Conservation (phyloP, 148 eudicot genomes). For the Amaranthus hypochondriacus region DNA sequence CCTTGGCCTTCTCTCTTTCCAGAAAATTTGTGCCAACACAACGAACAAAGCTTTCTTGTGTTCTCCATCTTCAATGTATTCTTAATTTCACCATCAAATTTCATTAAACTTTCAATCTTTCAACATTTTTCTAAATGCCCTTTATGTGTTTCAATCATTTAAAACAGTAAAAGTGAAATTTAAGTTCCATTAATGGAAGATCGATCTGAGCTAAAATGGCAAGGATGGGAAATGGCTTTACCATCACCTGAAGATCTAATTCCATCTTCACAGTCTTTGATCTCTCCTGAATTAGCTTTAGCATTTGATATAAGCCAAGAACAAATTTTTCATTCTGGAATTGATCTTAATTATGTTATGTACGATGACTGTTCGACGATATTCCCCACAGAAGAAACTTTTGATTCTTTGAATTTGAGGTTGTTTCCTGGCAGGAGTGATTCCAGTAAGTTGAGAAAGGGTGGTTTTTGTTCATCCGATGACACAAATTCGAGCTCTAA, state of each 20-base stretch:
- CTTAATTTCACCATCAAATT: too few species aligned
- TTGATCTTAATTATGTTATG: slow-evolving; percentile 14
- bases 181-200: slow-evolving; percentile 18
- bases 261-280: slow-evolving; percentile 31
- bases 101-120: too few species aligned
- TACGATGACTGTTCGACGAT: slow-evolving; percentile 27
- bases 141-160: background rate
- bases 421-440: slow-evolving; percentile 8
- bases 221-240: slow-evolving; percentile 12
- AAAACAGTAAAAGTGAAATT: background rate
- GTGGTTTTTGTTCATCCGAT: too few species aligned
- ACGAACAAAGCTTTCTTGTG: too few species aligned
- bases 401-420: slow-evolving; percentile 26
- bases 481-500: too few species aligned
- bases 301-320: slow-evolving; percentile 32
- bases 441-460: too few species aligned
- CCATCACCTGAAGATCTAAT: slow-evolving; percentile 31
- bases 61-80: background rate
- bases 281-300: slow-evolving; percentile 33
- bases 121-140: too few species aligned
- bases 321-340: background rate
- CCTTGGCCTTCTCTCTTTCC: too few species aligned
- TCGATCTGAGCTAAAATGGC: background rate
- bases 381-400: slow-evolving; percentile 25
- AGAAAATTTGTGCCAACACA: too few species aligned